phyloP scores from a whole-genome alignment of 208 protist genomes.

The Acanthamoeba divionensis region DNA sequence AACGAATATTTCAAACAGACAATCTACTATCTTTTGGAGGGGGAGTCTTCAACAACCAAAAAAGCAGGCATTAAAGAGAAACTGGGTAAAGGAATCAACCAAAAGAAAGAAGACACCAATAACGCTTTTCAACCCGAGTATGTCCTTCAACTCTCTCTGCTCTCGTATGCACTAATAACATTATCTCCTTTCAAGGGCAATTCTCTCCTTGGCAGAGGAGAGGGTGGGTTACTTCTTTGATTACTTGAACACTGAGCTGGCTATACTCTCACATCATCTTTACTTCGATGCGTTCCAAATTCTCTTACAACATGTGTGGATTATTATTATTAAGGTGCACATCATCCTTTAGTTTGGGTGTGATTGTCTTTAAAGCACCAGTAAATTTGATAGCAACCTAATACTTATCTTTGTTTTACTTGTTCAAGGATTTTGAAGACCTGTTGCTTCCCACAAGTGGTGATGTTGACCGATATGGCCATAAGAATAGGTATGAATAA shows the following conservation, averaged over 20 bases:
- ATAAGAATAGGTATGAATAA: no score
- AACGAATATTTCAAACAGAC: slow-evolving; percentile 26
- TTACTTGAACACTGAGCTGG: slow-evolving; percentile 7
- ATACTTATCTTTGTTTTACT: neutral
- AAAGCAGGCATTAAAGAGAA: neutral
- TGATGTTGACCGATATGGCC: neutral
- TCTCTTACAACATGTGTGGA: neutral
- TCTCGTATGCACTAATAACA: neutral
- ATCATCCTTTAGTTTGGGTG: neutral
- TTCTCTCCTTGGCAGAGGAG: neutral
- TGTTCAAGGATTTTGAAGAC: slow-evolving; percentile 43
- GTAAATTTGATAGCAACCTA: neutral
- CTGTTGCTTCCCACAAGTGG: neutral
- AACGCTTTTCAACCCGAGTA: neutral
- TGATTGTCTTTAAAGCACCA: neutral
- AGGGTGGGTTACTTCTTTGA: slow-evolving; percentile 26
- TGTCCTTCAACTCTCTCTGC: no score
- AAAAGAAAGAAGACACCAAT: neutral
- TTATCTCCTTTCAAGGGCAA: neutral
- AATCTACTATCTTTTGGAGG: slow-evolving; percentile 16
- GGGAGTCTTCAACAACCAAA: neutral
- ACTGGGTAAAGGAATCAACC: neutral
- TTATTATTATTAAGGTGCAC: neutral
- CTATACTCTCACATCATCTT: neutral
- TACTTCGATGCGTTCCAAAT: slow-evolving; percentile 33